Conservation (phyloP, 73 alveolate species). For the Uronychia setigera region DNA sequence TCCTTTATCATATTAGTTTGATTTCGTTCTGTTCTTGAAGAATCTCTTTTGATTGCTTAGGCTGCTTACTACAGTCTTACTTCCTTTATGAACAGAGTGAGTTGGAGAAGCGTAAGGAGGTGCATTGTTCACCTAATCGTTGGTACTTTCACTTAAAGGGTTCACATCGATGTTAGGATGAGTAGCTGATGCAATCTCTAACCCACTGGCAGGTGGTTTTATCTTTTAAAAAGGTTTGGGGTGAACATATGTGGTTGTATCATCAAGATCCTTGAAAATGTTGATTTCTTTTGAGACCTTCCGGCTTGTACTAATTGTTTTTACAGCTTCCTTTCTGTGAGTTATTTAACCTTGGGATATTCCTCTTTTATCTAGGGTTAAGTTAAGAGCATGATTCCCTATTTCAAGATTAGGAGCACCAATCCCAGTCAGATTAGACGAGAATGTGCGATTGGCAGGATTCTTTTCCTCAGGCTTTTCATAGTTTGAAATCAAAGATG, state of each 20-base stretch:
- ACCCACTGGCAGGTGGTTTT: background rate
- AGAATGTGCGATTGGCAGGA: too few relatives aligned
- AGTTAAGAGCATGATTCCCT: too few relatives aligned
- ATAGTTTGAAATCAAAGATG: background rate
- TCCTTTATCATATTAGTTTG: too few relatives aligned
- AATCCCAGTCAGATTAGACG: too few relatives aligned
- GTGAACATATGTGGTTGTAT: too few relatives aligned
- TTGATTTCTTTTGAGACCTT: too few relatives aligned
- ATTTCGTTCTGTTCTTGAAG: background rate
- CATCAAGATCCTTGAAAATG: too few relatives aligned
- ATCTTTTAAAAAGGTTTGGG: background rate
- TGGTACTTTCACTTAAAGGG: background rate
- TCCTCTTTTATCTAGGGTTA: too few relatives aligned
- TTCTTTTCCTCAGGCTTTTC: background rate
- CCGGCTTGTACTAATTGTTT: too few relatives aligned
- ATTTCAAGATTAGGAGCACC: too few relatives aligned
- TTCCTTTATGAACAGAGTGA: background rate
- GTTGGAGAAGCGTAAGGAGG: background rate
- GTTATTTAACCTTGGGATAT: too few relatives aligned
- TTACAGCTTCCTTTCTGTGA: too few relatives aligned
- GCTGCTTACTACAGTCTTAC: background rate
- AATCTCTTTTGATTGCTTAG: background rate
- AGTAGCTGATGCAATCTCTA: background rate
- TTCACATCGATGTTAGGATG: background rate
- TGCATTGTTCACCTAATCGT: background rate